Evolutionary conservation across 305 asterid genomes (phyloP), one percentile per base, ranked within the genome.

Genomic region (Solanum aculeatissimum): DNA sequence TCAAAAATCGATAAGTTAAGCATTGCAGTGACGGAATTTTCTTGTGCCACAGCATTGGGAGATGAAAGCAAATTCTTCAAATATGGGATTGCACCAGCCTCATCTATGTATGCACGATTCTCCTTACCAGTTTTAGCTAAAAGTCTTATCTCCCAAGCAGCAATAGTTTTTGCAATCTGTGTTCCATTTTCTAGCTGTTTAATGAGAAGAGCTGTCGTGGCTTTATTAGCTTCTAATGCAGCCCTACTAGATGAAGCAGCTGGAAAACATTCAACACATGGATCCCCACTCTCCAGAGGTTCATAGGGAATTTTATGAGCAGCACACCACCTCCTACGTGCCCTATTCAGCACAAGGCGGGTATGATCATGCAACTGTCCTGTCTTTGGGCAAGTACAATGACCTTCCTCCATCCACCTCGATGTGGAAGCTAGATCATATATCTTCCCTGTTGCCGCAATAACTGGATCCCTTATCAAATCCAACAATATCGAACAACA

Each of bases 351-450:
- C 85, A 95, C 94, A 63, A 97, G 86, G 42, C 87, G 86, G n/a
- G 91, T 89, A 78, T 97, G 94, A 65, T 83, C 86, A 66, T 95
- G 98, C 90, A 91, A 87, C 86, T 97, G 98, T 70, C 99, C 98
- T 0, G 98, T 92, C 83, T 95, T 95, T 0, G 99, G 99, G 87
- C 99, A 97, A 62, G 93, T 92, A 29, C 86, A 86, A 69, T 92
- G 97, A 77, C 99, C 98, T 87, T 95, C 99, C 83, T 94, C 98
- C 85, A 94, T 89, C 99, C 99, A 97, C 90, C 98, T 90, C 0
- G 90, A 74, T 75, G 95, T 97, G 23, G 98, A 91, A 4, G 85
- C 75, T 21, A 98, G 94, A 49, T 95, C 99, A 54, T 94, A 97
- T 0, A 98, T 94, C 88, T 97, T 98, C 72, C 99, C 99, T 0